A percentile compares a stretch with the other conserved stretches of the same genome.
These are phyloP conservation scores for Fragaria nilgerrensis DNA, from an alignment of 306 rosid genomes.

Conservation along the genomic window DNA sequence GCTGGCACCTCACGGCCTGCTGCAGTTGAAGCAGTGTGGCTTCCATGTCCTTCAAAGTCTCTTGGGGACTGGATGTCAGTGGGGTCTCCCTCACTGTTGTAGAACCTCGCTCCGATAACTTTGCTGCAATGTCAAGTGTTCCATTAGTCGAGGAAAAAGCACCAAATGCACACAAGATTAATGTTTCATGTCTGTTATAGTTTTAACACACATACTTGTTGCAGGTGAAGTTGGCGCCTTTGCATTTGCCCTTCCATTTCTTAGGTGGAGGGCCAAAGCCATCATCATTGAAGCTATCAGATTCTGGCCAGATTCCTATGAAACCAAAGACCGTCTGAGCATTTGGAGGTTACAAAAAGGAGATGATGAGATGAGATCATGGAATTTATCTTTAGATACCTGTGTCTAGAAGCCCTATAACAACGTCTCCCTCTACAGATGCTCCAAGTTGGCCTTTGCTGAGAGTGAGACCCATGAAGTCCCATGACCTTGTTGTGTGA, in stretches of 20 bases:
- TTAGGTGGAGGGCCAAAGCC: conserved; percentile 29
- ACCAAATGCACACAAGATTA: background rate
- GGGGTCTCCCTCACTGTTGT: background rate
- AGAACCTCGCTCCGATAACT: conserved; percentile 34
- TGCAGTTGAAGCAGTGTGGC: conserved; percentile 36
- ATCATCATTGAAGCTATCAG: conserved; percentile 30
- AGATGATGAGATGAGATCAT: too few relatives aligned
- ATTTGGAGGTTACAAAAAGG: too few relatives aligned
- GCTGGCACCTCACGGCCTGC: conserved; percentile 33
- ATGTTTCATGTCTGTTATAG: too few relatives aligned
- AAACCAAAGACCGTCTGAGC: background rate
- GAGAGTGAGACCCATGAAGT: conserved; percentile 26
- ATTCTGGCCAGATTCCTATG: conserved; percentile 46
- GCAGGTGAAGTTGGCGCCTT: conserved; percentile 35
- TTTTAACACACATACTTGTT: conserved; percentile 24
- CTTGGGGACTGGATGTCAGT: conserved; percentile 35
- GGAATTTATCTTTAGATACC: background rate
- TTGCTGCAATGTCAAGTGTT: conserved; percentile 22
- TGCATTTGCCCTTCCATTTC: conserved; percentile 38
- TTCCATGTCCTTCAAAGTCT: conserved; percentile 33
- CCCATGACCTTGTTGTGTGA: conserved; percentile 46
- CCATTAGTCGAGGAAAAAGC: background rate
- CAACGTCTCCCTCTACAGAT: conserved; percentile 14
- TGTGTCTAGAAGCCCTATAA: conserved; percentile 37
- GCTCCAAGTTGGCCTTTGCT: conserved; percentile 3